Percentiles rank a stretch among this genome's conserved stretches.
Conservation (phyloP, 2,329 filamentous ascomycete species). For the Aspergillus latus region DNA sequence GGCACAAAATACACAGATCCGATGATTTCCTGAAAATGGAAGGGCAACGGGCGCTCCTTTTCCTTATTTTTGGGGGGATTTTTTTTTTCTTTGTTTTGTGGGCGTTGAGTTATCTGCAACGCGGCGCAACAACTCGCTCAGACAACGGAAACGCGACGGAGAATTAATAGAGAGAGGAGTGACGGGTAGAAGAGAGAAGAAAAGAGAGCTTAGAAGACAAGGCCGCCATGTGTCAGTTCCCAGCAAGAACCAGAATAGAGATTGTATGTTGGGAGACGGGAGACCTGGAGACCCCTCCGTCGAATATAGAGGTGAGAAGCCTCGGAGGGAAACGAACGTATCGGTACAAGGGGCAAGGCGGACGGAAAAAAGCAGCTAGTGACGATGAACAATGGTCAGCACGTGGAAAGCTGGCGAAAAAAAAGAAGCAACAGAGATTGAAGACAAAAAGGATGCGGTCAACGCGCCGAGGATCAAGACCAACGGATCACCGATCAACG, state of each 20-base stretch:
- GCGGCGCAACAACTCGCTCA: neutral
- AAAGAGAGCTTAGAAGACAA: conserved; percentile 14
- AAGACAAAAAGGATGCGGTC: conserved; percentile 12
- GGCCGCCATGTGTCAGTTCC: conserved; percentile 25
- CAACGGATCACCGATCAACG: neutral
- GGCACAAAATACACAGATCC: neutral
- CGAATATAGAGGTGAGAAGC: neutral
- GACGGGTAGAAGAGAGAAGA: conserved; percentile 12
- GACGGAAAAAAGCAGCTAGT: conserved; percentile 4
- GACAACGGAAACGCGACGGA: conserved; percentile 4
- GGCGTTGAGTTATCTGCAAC: neutral
- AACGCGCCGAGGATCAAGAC: conserved; percentile 1
- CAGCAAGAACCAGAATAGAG: conserved; percentile 8
- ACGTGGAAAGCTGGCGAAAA: conserved; percentile 10
- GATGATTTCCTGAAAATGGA: too few relatives aligned
- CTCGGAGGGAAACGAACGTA: neutral
- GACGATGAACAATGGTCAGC: conserved; percentile 12
- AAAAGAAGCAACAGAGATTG: conserved; percentile 3
- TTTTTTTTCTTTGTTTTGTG: neutral
- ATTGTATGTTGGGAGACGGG: conserved; percentile 11
- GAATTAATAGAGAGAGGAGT: conserved; percentile 10
- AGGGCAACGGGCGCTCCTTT: too few relatives aligned
- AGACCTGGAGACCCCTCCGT: conserved; percentile 12
- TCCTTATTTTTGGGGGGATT: neutral
- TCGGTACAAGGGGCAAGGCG: neutral